Base-by-base conservation (phyloP, 495 filamentous ascomycete genomes). In the Neurospora sp. region DNA sequence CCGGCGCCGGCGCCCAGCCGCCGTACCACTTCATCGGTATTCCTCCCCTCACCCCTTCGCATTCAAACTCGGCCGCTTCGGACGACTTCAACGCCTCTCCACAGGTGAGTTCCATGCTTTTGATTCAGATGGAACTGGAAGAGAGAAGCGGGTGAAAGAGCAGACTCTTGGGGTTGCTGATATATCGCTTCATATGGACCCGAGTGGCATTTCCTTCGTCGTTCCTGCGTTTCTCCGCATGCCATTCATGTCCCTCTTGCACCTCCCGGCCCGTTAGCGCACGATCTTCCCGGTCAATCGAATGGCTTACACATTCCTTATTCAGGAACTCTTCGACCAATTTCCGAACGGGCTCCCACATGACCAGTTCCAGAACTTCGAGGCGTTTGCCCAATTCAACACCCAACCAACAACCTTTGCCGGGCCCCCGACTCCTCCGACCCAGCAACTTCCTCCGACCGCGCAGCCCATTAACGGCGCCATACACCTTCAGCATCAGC, bases 61-160 rank as follows among this genome's bases (percentile, higher is more conserved):
- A 86, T 78, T 83, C 86, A 66, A 85, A 85, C 77, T 86, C 87
- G 73, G 83, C 81, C 46, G 82, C 82, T 70, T 85, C 86, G 46
- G 87, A 88, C 72, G 85, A 88, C 71, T 87, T 84, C 83, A 87
- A 82, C 81, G 85, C 80, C 76, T 87, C 86, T 73, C 83, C 87
- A 74, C 83, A 86, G 76, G 87, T 89, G 84, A 77, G 87, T 87
- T 76, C 38, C 71, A 74, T 16, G 73, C 72, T 38, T 38, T 72
- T 38, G 38, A 39, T 23, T 39, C 12, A 18, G 27, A 66, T 66
- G 54, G 54, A 66, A 66, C 54, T 18, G 54, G 14, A 66, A 66
- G 14, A 9, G 3, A 66, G 27, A 18, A 66, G 54, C 54, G 54
- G 54, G 6, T 60, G 20, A 60, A 14, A 27, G 11, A 60, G 20